These are phyloP conservation scores for Cutaneotrichosporon mucoides DNA, from an alignment of 1,284 basidiomycete species.

Conservation along the genomic window DNA sequence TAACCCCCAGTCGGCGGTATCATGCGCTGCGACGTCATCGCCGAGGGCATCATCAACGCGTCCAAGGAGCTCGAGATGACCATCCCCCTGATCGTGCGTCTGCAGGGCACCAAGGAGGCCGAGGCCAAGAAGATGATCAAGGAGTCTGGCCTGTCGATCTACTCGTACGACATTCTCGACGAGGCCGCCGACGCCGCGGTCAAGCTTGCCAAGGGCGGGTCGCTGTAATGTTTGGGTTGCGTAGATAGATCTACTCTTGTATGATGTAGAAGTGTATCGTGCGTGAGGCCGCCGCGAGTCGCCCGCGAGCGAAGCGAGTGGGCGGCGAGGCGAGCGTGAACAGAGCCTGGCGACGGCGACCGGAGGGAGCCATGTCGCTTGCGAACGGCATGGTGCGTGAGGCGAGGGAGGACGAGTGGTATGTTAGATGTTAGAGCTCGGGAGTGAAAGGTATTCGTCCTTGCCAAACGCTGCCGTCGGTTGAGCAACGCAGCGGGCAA, in stretches of 20 bases:
- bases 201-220: constrained; percentile 55
- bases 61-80: constrained; percentile 82
- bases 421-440: no score
- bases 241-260: constrained; percentile 1
- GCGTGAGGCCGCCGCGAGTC: no score
- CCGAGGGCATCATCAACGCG: constrained; percentile 96
- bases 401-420: no score
- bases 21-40: constrained; percentile 96
- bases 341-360: no score
- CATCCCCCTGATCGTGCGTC: constrained; percentile 86
- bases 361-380: no score
- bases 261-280: not conserved
- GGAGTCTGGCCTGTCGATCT: constrained; percentile 87
- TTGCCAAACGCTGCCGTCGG: no score
- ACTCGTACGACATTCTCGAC: constrained; percentile 50
- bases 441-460: no score
- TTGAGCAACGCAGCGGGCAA: no score
- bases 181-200: constrained; percentile 75
- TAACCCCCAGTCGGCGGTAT: constrained; percentile 59
- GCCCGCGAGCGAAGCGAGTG: no score
- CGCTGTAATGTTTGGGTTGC: not conserved
- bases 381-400: no score
- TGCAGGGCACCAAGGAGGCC: constrained; percentile 94
- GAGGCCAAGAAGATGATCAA: constrained; percentile 95
- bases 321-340: no score